Percentiles rank a stretch among this genome's conserved stretches.
These are phyloP conservation scores for Bruguiera parviflora DNA, from an alignment of 345 rosid genomes.

Conservation along the genomic window DNA sequence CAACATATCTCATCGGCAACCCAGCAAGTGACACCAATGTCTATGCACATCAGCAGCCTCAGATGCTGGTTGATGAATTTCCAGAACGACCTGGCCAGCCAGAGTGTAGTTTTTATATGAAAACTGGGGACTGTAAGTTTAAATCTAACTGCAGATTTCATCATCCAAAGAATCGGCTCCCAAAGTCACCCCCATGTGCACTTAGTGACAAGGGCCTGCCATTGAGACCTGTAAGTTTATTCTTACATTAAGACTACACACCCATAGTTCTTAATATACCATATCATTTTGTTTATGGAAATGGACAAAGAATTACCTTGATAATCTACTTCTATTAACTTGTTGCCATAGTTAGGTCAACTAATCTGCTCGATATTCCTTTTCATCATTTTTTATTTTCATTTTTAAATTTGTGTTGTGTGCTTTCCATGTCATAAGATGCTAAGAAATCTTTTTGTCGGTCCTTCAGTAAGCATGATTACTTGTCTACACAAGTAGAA, in stretches of 20 bases:
- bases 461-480: background rate
- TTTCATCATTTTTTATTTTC: too few relatives aligned
- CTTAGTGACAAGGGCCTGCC: slow-evolving; percentile 92
- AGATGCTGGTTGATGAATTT: slow-evolving; percentile 57
- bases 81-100: slow-evolving; percentile 94
- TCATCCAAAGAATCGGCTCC: slow-evolving; percentile 64
- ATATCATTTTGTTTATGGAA: background rate
- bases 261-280: background rate
- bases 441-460: background rate
- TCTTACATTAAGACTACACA: background rate
- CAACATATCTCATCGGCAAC: slow-evolving; percentile 41
- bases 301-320: background rate
- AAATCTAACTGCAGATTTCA: slow-evolving; percentile 80
- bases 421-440: background rate
- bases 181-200: slow-evolving; percentile 46
- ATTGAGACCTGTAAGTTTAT: slow-evolving; percentile 80
- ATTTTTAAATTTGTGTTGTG: too few relatives aligned
- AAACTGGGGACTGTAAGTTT: slow-evolving; percentile 90
- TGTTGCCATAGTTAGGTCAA: too few relatives aligned
- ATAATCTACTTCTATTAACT: background rate
- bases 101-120: slow-evolving; percentile 71
- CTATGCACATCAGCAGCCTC: slow-evolving; percentile 48
- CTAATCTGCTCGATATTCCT: too few relatives aligned
- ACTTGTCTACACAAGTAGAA: background rate
- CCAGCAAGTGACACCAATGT: slow-evolving; percentile 37